Evolutionary conservation across 108 stramenopile genomes (phyloP), one percentile per base, ranked within the genome.

Genomic region (Nitzschia putrida): DNA sequence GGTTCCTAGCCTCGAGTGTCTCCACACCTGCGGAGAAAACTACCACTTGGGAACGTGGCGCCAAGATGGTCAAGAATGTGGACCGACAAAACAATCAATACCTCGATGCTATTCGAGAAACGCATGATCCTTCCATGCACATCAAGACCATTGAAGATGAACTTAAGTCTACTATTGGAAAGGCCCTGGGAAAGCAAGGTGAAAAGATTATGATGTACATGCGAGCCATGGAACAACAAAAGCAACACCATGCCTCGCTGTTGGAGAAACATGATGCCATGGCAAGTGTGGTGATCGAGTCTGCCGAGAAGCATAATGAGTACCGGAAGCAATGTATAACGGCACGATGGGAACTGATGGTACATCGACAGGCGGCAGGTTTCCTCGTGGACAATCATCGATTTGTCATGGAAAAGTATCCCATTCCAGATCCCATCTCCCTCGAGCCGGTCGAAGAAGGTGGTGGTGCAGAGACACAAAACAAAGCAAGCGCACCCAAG

Each of bases 281-380:
- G n/a, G 26, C 20, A 26, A 11, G 11, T 12, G 70, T 53, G 16
- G 80, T 86, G 40, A 25, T 69, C 37, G 40, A 80, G 59, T 61
- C n/a, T 45, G 88, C 85, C 10, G 21, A 73, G 39, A 64, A 66
- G 25, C 67, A 88, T 80, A 93, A 93, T 76, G 68, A 80, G 7
- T 75, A 76, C 20, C 83, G 92, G 24, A 68, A 90, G 57, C 26
- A 87, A 21, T 85, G 88, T 16, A 57, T 84, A 0, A 66, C 78
- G 37, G 86, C 86, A 29, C 69, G 92, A 22, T 93, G 92, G 92
- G 92, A 93, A 61, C 63, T 93, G 10, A 80, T 93, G 18, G 92
- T 93, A 3, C 92, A 93, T 81, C 76, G 92, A 37, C 92, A 93
- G 57, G 89, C 89, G 3, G 88, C 87, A 4, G 92, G 92, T 39